Base-by-base conservation (phyloP, 106 monocot species). In the Narthecium ossifragum region DNA sequence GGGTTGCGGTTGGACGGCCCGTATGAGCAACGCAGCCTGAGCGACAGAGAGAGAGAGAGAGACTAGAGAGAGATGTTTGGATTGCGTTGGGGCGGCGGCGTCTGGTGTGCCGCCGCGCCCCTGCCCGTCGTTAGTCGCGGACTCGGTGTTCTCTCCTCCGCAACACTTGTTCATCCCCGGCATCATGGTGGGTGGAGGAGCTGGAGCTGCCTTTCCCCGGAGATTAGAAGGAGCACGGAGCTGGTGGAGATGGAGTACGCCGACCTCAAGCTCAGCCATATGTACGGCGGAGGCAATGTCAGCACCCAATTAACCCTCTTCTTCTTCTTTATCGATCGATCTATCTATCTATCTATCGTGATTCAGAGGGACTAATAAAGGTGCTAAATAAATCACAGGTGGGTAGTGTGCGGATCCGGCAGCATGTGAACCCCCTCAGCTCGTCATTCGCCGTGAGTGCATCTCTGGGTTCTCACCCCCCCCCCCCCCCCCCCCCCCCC, bases 361-460 rank as follows among this genome's bases (percentile, higher is more conserved):
- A 43, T 41, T 43, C 3, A 3, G 17, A 17, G 14, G 11, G 11
- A 43, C 11, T 43, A 43, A 43, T 13, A 43, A 43, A 15, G 18
- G 43, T 17, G 43, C 43, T 43, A 39, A 15, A 13, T 43, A 18
- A 4, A 37, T 31, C 6, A 62, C 81, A 86, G 90, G 1, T 85
- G 62, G 96, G 96, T 66, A 84, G 79, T 31, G 68, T 90, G 38
- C 80, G 96, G 30, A 90, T 98, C 31, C 75, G 96, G 57, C 96
- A 98, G 30, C 96, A 98, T 71, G 96, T 87, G 25, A 98, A 98
- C 70, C 96, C 90, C 5, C 86, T 98, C 47, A 84, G 80, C 48
- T 80, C 78, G 1, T 66, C 77, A 21, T 90, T 89, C 70, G 47
- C 67, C 10, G 94, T 86, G 32, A 68, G 76, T 69, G n/a, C 12